phyloP scores from a whole-genome alignment of 768 basidiomycete species.

The Tephrocybe sp. region DNA sequence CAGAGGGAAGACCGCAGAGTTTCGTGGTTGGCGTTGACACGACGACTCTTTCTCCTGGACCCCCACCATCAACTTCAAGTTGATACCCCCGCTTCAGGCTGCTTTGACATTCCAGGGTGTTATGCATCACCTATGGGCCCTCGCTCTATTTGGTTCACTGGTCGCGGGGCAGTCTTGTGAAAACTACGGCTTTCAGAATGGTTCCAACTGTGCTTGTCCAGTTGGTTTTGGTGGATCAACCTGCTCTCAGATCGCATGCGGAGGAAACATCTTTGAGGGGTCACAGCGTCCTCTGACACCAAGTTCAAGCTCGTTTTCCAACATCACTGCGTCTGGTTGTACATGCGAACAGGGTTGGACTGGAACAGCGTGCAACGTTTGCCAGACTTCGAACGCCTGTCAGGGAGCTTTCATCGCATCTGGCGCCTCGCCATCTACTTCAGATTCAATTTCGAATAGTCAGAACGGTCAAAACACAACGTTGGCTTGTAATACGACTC shows the following conservation, averaged over 20 bases:
- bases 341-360: constrained; percentile 73
- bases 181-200: constrained; percentile 63
- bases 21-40: too few species aligned
- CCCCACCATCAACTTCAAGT: background rate
- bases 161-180: constrained; percentile 50
- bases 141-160: constrained; percentile 20
- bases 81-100: too few species aligned
- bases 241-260: constrained; percentile 72
- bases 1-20: too few species aligned
- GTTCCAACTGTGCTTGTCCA: constrained; percentile 70
- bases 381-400: constrained; percentile 64
- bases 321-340: constrained; percentile 67
- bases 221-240: constrained; percentile 74
- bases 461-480: constrained; percentile 52
- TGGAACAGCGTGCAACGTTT: constrained; percentile 81
- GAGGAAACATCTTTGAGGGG: constrained; percentile 80
- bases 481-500: constrained; percentile 66
- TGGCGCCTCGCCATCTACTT: constrained; percentile 29
- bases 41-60: too few species aligned
- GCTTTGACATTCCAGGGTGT: background rate
- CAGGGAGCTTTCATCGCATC: constrained; percentile 53
- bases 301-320: constrained; percentile 44
- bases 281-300: constrained; percentile 50
- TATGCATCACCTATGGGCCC: constrained; percentile 9
- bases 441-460: constrained; percentile 22